Percentiles rank a stretch among this genome's conserved stretches.
phyloP scores from a whole-genome alignment of 208 protist genomes.

The Naegleria fowleri region DNA sequence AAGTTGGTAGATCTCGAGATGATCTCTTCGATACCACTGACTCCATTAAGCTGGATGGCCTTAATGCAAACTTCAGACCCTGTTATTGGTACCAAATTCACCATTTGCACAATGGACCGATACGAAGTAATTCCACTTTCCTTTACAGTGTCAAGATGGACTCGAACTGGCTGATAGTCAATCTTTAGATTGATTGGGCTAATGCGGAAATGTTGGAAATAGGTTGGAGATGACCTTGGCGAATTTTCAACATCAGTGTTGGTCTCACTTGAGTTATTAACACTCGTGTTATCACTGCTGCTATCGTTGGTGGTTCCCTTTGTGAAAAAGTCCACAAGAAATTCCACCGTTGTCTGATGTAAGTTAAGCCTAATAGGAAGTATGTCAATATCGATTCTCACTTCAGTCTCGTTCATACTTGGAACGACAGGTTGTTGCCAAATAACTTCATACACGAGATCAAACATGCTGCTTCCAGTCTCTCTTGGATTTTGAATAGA shows the following conservation, averaged over 20 bases:
- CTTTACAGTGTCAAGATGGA: background rate
- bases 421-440: background rate
- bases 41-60: background rate
- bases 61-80: background rate
- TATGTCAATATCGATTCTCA: background rate
- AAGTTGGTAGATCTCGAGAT: background rate
- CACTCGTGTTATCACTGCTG: too few relatives aligned
- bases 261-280: background rate
- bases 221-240: background rate
- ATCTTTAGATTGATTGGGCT: background rate
- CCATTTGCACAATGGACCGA: background rate
- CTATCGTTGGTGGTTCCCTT: background rate
- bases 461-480: background rate
- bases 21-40: background rate
- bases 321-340: background rate
- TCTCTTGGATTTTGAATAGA: background rate
- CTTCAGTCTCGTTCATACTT: background rate
- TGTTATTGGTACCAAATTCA: background rate
- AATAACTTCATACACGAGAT: background rate
- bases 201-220: background rate
- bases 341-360: background rate
- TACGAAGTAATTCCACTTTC: background rate
- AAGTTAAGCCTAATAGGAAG: constrained; percentile 1
- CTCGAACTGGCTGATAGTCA: constrained; percentile 11
- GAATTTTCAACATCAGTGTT: background rate